A percentile compares a stretch with the other conserved stretches of the same genome.
Evolutionary conservation across 2,329 filamentous ascomycete species (phyloP).

Genomic region (Fusarium camptoceras): DNA sequence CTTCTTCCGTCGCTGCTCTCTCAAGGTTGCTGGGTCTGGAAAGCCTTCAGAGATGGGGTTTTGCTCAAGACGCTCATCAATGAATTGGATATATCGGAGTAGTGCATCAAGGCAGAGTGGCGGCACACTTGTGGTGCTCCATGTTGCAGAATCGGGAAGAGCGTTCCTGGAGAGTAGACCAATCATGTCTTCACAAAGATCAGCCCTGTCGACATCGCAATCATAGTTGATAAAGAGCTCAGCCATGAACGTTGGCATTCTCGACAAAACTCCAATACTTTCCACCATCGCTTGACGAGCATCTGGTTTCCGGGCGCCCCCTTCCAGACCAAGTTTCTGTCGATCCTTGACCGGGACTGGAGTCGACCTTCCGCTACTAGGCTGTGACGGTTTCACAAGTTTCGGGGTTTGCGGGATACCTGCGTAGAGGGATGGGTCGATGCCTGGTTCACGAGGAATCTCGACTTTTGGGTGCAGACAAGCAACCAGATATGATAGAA

Average conservation of each 20-base stretch:
- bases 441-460: constrained; percentile 89
- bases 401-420: constrained; percentile 94
- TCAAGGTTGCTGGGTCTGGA: constrained; percentile 73
- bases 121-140: constrained; percentile 98
- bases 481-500: constrained; percentile 91
- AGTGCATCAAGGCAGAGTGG: constrained; percentile 93
- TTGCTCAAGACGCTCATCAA: constrained; percentile 86
- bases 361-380: constrained; percentile 83
- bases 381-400: constrained; percentile 81
- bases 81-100: constrained; percentile 89
- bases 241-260: constrained; percentile 94
- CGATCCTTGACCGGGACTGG: constrained; percentile 93
- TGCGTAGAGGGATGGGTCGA: constrained; percentile 90
- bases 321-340: constrained; percentile 91
- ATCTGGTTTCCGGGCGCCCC: constrained; percentile 91
- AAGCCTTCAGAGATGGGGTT: constrained; percentile 72
- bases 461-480: constrained; percentile 95
- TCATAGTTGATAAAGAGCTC: constrained; percentile 99
- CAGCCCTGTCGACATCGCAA: constrained; percentile 89
- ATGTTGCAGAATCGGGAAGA: constrained; percentile 95
- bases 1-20: constrained; percentile 81
- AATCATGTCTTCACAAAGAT: constrained; percentile 95
- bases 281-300: constrained; percentile 98
- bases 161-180: constrained; percentile 93
- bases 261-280: constrained; percentile 88